Base-by-base conservation (phyloP, 2,329 filamentous ascomycete genomes). In the Paracamarosporium sp. region DNA sequence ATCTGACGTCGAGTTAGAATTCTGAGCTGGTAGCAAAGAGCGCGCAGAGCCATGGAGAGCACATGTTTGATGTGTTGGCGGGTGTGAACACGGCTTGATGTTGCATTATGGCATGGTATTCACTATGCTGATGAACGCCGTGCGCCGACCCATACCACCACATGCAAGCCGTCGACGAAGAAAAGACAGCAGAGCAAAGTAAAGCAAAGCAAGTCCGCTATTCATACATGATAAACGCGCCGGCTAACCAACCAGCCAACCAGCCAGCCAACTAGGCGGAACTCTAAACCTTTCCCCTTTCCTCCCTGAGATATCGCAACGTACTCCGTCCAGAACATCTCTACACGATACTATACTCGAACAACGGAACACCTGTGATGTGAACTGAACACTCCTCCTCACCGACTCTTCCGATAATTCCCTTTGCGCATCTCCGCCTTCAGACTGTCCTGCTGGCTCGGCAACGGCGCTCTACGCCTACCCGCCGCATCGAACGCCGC, bases 401-500 rank as follows among this genome's bases (percentile, higher is more conserved):
- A n/a, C n/a, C n/a, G n/a, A n/a, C n/a, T n/a, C 50, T 46, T 70
- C 51, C 79, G 73, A 67, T 80, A 86, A 63, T 81, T 77, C 11
- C 83, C 83, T 61, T 80, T 79, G 61, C 84, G 85, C 81, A 94
- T 92, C 76, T 94, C 91, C 75, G 89, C 86, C 65, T 88, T 86
- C 66, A 96, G 78, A 66, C 90, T 93, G 73, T 95, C 92, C 71
- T 91, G 87, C 77, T 96, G 92, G 72, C 91, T 93, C 0, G 92
- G 92, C 41, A 96, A 78, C 8, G 91, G 92, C 5, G 85, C 91
- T 59, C 88, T 80, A 64, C 80, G 83, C 58, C 90, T 83, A 24
- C 68, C 74, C 44, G 73, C 73, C 4, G 55, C 56, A 41, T 43
- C 59, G 22, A 68, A 75, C 22, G 68, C 33, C 8, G 33, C 33